These are phyloP conservation scores for Byssoonygena ceratinophila DNA, from an alignment of 2,329 filamentous ascomycete genomes.

Conservation along the genomic window DNA sequence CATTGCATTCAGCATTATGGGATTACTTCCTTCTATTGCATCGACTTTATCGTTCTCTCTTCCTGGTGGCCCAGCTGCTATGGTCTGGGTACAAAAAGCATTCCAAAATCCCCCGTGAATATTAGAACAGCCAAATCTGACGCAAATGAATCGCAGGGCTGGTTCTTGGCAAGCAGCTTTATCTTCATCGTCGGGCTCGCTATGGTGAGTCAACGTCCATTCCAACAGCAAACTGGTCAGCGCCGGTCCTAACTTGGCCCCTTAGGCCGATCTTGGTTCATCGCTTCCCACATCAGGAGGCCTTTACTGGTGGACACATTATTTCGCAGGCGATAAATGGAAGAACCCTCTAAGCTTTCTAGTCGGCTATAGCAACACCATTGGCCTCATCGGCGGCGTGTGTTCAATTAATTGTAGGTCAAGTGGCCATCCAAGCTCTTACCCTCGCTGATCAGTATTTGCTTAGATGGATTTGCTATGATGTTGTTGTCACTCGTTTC, in stretches of 20 bases:
- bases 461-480: conserved; percentile 40
- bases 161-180: conserved; percentile 48
- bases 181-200: conserved; percentile 52
- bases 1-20: conserved; percentile 52
- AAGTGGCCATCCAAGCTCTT: conserved; percentile 12
- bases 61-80: conserved; percentile 49
- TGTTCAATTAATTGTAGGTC: conserved; percentile 49
- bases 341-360: conserved; percentile 50
- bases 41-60: conserved; percentile 50
- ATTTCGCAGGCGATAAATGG: conserved; percentile 46
- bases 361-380: conserved; percentile 52
- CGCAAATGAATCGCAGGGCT: conserved; percentile 30
- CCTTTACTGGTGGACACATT: conserved; percentile 51
- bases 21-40: conserved; percentile 50
- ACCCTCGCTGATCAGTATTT: neutral
- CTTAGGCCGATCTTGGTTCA: conserved; percentile 41
- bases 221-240: neutral
- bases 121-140: neutral
- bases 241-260: neutral
- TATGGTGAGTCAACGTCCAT: conserved; percentile 38
- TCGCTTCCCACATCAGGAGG: conserved; percentile 51
- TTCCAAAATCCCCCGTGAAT: neutral
- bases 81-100: conserved; percentile 44
- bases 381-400: conserved; percentile 51
- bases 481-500: conserved; percentile 52